Base-by-base conservation (phyloP, 805 yeast species). In the Metschnikowia lunata region DNA sequence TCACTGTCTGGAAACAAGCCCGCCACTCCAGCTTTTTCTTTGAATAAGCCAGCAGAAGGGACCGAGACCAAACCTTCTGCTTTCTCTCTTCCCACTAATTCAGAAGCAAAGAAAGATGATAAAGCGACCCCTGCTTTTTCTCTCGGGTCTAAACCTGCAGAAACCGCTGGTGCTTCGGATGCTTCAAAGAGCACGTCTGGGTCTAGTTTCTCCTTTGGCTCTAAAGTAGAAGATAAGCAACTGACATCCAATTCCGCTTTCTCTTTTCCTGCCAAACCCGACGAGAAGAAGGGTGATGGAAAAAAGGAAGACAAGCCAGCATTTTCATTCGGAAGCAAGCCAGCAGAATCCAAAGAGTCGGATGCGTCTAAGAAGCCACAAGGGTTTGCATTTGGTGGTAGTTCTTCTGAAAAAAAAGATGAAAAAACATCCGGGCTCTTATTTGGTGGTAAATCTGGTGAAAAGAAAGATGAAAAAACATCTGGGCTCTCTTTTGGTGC, bases 111-210 rank as follows among this genome's bases (percentile, higher is more conserved):
- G 9, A 46, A 40, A 12, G 44, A 41, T 8, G 49, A 46, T 26
- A 43, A 41, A 12, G 40, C 52, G 11, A 40, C 30, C 18, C 46
- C 47, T 0, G 59, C 54, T 2, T 51, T 52, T 28, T 48, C 56
- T 5, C 60, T 62, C 36, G 66, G 66, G n/a, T 59, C 57, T 6
- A 59, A 60, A 41, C 49, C 58, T 15, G 56, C 43, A 10, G 56
- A 52, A 33, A 51, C 54, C 39, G 37, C 47, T 28, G 55, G 44
- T 12, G 28, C 23, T 18, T 18, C 23, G 23, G 23, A 18, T 18
- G 23, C 23, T 18, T 18, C 23, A 12, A 12, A 18, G 9, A 34
- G 29, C 27, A 33, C 23, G 23, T 10, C 36, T 14, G 36, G 29
- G 14, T 43, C 45, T 2, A 57, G 34, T 44, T 36, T 59, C 23